Evolutionary conservation across 2,329 filamentous ascomycete species (phyloP).

Genomic region (Stromatinia cepivora): DNA sequence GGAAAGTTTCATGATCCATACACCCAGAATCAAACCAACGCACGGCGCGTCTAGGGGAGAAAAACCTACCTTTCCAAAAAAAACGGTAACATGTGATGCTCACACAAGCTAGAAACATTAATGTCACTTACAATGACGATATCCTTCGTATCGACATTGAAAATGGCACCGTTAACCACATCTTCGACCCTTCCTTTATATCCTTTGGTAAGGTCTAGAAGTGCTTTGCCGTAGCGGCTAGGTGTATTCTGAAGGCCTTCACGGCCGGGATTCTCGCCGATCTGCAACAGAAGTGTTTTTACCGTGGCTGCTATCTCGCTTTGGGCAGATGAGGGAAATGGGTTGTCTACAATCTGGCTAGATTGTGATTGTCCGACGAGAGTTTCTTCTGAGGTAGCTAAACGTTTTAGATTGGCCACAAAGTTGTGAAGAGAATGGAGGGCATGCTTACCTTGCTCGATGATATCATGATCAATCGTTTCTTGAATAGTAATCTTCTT

Average conservation of each 20-base stretch:
- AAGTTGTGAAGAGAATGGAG: too few relatives aligned
- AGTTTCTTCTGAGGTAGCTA: too few relatives aligned
- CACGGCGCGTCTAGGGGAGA: background rate
- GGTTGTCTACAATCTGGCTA: background rate
- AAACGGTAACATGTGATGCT: slow-evolving; percentile 94
- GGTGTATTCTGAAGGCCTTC: slow-evolving; percentile 66
- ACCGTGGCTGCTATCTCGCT: slow-evolving; percentile 46
- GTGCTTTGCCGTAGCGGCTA: slow-evolving; percentile 83
- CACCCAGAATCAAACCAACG: background rate
- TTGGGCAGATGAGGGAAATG: background rate
- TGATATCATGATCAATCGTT: too few relatives aligned
- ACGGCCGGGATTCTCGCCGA: slow-evolving; percentile 63
- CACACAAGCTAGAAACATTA: slow-evolving; percentile 87
- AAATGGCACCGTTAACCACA: slow-evolving; percentile 87
- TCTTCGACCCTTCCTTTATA: slow-evolving; percentile 89
- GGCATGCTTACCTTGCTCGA: too few relatives aligned
- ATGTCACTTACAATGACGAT: slow-evolving; percentile 96
- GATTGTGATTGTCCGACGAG: background rate
- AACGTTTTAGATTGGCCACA: too few relatives aligned
- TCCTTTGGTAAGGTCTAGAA: slow-evolving; percentile 91
- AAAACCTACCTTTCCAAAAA: slow-evolving; percentile 75
- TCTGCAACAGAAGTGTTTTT: slow-evolving; percentile 62
- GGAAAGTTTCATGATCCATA: background rate
- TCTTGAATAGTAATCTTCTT: too few relatives aligned
- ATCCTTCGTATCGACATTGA: slow-evolving; percentile 92